A percentile compares a stretch with the other conserved stretches of the same genome.
These are phyloP conservation scores for Axilococcus clingmanii DNA, from an alignment of 139 green algal genomes.

Conservation along the genomic window DNA sequence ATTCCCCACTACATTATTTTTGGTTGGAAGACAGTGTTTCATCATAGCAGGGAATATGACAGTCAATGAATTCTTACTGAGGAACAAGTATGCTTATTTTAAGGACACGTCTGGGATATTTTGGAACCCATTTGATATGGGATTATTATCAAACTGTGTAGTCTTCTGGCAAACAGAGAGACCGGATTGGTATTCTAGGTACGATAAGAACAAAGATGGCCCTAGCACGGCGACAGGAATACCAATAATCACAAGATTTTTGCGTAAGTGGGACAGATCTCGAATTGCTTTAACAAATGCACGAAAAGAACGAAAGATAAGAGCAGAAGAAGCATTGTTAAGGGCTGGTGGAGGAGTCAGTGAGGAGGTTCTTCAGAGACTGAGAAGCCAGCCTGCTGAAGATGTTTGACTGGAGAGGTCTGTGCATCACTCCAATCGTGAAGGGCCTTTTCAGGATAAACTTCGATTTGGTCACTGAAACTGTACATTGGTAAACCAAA, in stretches of 20 bases:
- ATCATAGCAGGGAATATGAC: constrained; percentile 50
- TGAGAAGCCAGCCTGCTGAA: too few species aligned
- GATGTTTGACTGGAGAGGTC: too few species aligned
- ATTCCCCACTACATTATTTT: constrained; percentile 8
- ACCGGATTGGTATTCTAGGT: constrained; percentile 20
- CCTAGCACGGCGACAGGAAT: background rate
- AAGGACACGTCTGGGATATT: constrained; percentile 15
- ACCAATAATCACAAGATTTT: background rate
- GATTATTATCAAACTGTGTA: constrained; percentile 24
- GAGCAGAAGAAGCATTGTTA: constrained; percentile 1
- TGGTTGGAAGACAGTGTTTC: constrained; percentile 25
- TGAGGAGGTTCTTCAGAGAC: background rate
- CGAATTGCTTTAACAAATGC: background rate
- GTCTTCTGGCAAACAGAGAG: constrained; percentile 15
- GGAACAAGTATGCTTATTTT: constrained; percentile 44
- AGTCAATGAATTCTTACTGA: constrained; percentile 46
- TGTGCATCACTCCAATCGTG: too few species aligned
- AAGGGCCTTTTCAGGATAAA: too few species aligned
- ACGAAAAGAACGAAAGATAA: background rate
- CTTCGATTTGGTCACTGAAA: too few species aligned
- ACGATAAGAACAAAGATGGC: constrained; percentile 1
- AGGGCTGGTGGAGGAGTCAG: background rate
- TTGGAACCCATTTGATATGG: constrained; percentile 37
- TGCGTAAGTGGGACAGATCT: background rate
- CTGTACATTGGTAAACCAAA: too few species aligned